Evolutionary conservation across 1,139 yeast species (phyloP), one percentile per base, ranked within the genome.

Genomic region (Hyphopichia wangnamkhiaoensis): DNA sequence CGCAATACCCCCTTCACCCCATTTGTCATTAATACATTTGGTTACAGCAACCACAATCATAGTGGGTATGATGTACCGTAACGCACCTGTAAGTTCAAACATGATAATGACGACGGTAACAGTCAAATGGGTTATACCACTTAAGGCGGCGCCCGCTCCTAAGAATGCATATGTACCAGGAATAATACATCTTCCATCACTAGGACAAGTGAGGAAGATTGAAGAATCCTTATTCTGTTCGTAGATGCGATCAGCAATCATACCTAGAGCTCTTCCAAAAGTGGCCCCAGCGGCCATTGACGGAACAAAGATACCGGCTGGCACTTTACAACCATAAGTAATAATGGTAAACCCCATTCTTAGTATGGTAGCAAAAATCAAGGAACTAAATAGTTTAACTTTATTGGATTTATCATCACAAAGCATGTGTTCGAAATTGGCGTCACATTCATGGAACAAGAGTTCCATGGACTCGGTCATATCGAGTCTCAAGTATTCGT

Each of bases 281-380:
- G 95, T 80, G 1, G 97, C 96, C 5, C 98, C 98, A 2, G 93
- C 87, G 0, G 97, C 96, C 94, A 91, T 85, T 1, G 96, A 88
- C 1, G 98, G 98, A 13, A 91, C 96, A 64, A 91, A 91, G 9
- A 91, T 90, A 15, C 97, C 98, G 1, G 96, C 95, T 1, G 98
- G 98, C 0, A 91, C 93, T 56, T 84, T 88, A 48, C 90, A 80
- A 2, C 97, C 97, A 58, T 94, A 94, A 0, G 98, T 85, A 10
- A 93, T 71, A 24, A 89, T 79, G 17, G 94, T 88, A 31, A 94
- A 68, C 0, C 74, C 50, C 65, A 84, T 80, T 42, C 98, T 71
- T 9, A 89, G 68, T 0, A 81, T 48, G 0, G 96, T 86, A 0
- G 98, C 98, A 44, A 79, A 68, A 0, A 79, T 40, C 28, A 94